Evolutionary conservation across 495 filamentous ascomycete species (phyloP).

Genomic region (Tricharina praecox): DNA sequence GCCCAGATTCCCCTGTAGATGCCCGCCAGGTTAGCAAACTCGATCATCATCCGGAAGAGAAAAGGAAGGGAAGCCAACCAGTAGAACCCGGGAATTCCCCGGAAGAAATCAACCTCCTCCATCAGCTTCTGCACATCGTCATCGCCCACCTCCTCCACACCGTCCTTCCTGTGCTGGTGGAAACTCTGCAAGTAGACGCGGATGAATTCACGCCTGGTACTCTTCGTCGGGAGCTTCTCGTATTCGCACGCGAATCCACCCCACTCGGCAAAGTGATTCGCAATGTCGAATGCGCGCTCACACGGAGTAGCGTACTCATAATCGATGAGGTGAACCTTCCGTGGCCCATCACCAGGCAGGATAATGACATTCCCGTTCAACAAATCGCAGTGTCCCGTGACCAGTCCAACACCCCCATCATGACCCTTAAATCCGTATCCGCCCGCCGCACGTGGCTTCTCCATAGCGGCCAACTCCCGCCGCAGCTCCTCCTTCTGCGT

Average conservation of each 20-base stretch:
- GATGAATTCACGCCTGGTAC: conserved; percentile 66
- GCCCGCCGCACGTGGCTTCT: conserved; percentile 32
- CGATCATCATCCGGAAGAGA: neutral
- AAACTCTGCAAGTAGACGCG: conserved; percentile 58
- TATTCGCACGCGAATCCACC: conserved; percentile 91
- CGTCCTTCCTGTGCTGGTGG: conserved; percentile 31
- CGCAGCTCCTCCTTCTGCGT: conserved; percentile 50
- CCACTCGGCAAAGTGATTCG: conserved; percentile 99
- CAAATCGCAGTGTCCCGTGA: conserved; percentile 92
- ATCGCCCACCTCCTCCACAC: conserved; percentile 32
- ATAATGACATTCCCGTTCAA: conserved; percentile 91
- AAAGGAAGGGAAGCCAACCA: too few relatives aligned
- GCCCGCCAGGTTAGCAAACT: neutral
- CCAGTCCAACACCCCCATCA: conserved; percentile 32
- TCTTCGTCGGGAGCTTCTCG: conserved; percentile 58
- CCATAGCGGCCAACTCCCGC: conserved; percentile 51
- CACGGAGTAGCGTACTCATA: conserved; percentile 93
- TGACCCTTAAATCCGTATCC: conserved; percentile 22
- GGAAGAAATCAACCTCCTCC: conserved; percentile 68
- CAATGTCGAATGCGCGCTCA: conserved; percentile 91
- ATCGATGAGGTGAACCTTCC: conserved; percentile 78
- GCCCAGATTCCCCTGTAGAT: conserved; percentile 78
- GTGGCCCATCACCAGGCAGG: conserved; percentile 31
- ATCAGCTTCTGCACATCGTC: conserved; percentile 49
- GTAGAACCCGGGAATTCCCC: conserved; percentile 78